A percentile compares a stretch with the other conserved stretches of the same genome.
phyloP scores from a whole-genome alignment of 2,329 filamentous ascomycete species.

The Paramyrothecium roridum region DNA sequence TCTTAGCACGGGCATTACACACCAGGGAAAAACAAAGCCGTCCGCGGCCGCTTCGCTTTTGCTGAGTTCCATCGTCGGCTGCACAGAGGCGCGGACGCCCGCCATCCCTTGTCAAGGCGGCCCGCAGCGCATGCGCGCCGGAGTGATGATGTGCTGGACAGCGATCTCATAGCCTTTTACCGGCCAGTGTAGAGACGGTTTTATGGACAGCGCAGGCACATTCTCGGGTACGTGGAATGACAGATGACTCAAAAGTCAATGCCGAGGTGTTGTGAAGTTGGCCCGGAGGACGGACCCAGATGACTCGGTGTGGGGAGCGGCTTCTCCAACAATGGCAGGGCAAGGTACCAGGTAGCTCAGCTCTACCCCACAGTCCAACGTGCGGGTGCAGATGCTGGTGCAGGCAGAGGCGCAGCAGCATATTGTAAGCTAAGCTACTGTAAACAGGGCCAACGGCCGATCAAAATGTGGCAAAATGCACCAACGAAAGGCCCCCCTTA shows the following conservation, averaged over 20 bases:
- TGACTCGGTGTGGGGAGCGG: too few relatives aligned
- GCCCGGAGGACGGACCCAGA: neutral
- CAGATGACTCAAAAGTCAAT: neutral
- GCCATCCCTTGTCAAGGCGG: conserved; percentile 6
- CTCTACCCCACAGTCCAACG: neutral
- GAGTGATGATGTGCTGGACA: conserved; percentile 21
- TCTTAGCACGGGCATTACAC: neutral
- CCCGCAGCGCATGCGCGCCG: conserved; percentile 20
- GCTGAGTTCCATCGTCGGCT: conserved; percentile 26
- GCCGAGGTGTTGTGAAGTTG: neutral
- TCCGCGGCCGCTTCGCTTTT: conserved; percentile 37
- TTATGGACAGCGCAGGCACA: conserved; percentile 14
- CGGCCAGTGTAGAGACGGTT: conserved; percentile 14
- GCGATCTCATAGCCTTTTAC: conserved; percentile 25
- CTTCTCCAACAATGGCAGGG: too few relatives aligned
- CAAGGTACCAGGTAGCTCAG: too few relatives aligned
- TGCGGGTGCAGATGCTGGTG: neutral
- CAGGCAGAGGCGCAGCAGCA: neutral
- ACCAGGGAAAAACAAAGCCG: conserved; percentile 62
- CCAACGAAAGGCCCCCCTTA: too few relatives aligned
- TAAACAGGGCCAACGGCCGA: too few relatives aligned
- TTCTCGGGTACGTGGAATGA: neutral
- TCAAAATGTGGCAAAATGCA: too few relatives aligned
- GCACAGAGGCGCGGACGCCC: conserved; percentile 4
- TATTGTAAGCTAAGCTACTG: too few relatives aligned